These are phyloP conservation scores for Vickermania ingenoplastis DNA, from an alignment of 208 protist genomes.

Conservation along the genomic window DNA sequence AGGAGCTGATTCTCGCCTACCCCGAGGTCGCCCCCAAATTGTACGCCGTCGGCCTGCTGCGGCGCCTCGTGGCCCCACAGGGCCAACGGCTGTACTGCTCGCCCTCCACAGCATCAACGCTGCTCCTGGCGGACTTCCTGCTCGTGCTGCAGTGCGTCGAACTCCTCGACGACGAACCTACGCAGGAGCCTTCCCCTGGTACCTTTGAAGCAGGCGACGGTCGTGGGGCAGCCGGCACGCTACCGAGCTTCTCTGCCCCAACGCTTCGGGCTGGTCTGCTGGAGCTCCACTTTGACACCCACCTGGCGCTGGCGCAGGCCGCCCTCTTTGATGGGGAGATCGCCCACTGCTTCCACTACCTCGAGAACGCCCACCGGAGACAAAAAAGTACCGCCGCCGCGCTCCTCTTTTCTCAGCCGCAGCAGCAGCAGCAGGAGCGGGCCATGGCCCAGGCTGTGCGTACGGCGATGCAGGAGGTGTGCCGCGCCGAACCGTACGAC, in stretches of 20 bases:
- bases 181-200: too few species aligned
- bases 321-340: constrained; percentile 28
- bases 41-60: constrained; percentile 45
- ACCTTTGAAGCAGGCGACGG: too few species aligned
- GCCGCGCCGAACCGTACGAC: neutral
- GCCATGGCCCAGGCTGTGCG: neutral
- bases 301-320: constrained; percentile 40
- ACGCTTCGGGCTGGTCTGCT: constrained; percentile 30
- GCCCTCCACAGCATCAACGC: constrained; percentile 10
- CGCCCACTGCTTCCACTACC: constrained; percentile 30
- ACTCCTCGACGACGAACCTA: neutral
- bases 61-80: constrained; percentile 12
- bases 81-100: constrained; percentile 7
- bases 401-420: constrained; percentile 20
- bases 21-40: constrained; percentile 21
- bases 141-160: constrained; percentile 2
- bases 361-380: constrained; percentile 22
- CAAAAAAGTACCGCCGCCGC: neutral
- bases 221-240: too few species aligned
- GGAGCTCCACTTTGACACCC: constrained; percentile 50
- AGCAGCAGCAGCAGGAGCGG: neutral
- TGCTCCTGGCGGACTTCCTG: constrained; percentile 14
- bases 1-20: neutral
- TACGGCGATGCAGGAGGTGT: neutral
- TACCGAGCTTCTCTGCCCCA: neutral